Evolutionary conservation across 352 stramenopile species (phyloP), one percentile per base, ranked within the genome.

Genomic region (Phytophthora colocasiae): DNA sequence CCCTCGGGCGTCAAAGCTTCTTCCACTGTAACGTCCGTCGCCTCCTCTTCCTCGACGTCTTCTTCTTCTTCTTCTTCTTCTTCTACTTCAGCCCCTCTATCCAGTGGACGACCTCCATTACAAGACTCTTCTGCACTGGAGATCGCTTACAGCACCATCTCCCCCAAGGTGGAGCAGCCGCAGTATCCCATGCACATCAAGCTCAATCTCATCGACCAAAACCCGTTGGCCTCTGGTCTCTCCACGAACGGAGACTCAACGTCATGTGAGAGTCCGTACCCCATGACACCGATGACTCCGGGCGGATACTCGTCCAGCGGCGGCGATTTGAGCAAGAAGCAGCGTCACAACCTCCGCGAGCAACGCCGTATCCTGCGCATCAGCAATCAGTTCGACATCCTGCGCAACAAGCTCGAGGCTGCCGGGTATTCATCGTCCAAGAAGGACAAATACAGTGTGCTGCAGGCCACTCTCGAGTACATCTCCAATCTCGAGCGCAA

Each of bases 391-490:
- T 93, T 95, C 45, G 83, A 93, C 59, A 92, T 91, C 27, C 65
- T 95, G 38, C 80, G 85, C 38, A 77, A 76, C 50, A 95, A 92
- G 57, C 83, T 95, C 19, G 86, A 95, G 51, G 71, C 45, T 6
- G 86, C 80, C 7, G 84, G 84, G 27, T 93, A 92, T 69, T 78
- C 77, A 36, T 88, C 79, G 5, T 87, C 79, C 48, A 95, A 93
- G 76, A 95, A 92, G 61, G 86, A 95, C 80, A 95, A 95, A 69
- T 92, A 91, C 69, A 92, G 81, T 47, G 85, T 95, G 47, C 74
- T 95, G 14, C 84, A 92, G 57, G 84, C 86, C 19, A 95, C 86
- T 49, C 81, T 95, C 52, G 86, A 92, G 63, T 95, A 95, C 74
- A 92, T 95, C 58, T 75, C 56, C 6, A 81, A 86, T 52, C 78